Conservation (phyloP, 1,284 basidiomycete genomes). For the Cystobasidiaceae sp. region DNA sequence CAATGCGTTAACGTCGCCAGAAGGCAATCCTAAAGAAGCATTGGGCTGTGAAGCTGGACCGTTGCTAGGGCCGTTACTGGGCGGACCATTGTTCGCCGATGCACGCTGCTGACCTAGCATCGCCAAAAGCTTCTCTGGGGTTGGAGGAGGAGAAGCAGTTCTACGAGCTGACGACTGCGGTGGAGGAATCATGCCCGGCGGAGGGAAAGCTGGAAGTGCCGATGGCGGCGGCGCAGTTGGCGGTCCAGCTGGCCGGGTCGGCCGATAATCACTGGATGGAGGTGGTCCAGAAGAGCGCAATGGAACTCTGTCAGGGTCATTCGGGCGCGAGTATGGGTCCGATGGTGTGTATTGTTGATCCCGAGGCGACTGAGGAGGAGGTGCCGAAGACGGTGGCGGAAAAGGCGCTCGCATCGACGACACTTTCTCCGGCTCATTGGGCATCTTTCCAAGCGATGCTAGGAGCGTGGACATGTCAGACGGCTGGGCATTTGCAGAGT, state of each 20-base stretch:
- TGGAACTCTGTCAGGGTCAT: slow-evolving; percentile 2
- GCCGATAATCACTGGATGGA: slow-evolving; percentile 5
- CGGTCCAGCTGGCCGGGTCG: neutral
- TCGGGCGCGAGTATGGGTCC: neutral
- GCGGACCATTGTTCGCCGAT: neutral
- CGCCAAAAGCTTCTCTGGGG: neutral
- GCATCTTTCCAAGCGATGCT: slow-evolving; percentile 19
- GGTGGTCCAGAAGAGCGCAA: neutral
- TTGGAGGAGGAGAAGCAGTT: neutral
- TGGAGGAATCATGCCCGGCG: neutral
- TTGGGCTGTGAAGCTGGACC: neutral
- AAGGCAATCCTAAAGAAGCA: neutral
- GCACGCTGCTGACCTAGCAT: neutral
- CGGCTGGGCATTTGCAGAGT: too few species aligned
- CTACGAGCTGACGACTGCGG: neutral
- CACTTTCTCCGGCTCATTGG: neutral
- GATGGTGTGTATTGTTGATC: neutral
- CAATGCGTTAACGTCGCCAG: slow-evolving; percentile 17
- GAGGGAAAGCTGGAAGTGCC: neutral
- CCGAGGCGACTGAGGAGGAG: neutral
- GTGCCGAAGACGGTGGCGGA: neutral
- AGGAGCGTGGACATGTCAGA: slow-evolving; percentile 15
- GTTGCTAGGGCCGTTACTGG: neutral
- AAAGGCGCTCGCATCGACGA: neutral
- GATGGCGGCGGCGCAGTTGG: neutral